Base-by-base conservation (phyloP, 805 yeast species). In the Metschnikowia anglica region DNA sequence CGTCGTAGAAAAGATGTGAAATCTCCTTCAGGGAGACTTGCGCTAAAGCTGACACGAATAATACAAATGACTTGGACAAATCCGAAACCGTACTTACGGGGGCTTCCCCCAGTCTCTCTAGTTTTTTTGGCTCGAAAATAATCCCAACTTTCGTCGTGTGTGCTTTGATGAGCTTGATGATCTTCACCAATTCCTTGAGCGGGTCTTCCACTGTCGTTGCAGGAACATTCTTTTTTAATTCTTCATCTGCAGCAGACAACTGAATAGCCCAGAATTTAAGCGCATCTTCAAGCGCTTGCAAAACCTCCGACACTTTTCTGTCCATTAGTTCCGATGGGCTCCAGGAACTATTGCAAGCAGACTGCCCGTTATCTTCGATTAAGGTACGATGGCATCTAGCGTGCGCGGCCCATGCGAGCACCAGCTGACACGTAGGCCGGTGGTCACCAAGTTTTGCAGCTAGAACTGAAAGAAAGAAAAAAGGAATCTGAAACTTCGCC, bases 101-200 rank as follows among this genome's bases (percentile, higher is more conserved):
- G 1, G 84, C 79, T 37, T 66, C 68, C 0, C 62, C 56, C 17
- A 70, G 63, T 16, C 56, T 58, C 18, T 39, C 39, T 19, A 69
- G 46, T 32, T 77, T 72, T 1, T 81, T 80, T 2, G 86, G 81
- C 53, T 79, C 80, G 66, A 80, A 84, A 0, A 83, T 76, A 20
- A 84, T 73, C 1, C 89, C 90, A 5, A 86, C 67, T 58, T 87
- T 87, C 2, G 96, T 88, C 2, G 83, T 72, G 58, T 86, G 89
- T 1, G 96, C 89, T 59, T 74, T 81, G 7, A 83, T 68, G 29
- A 88, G 65, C 44, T 76, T 71, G 15, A 79, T 59, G 5, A 85
- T 55, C 57, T 88, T 88, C 4, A 56, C 60, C 12, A 86, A 54
- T 53, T 88, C 95, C 5, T 63, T 66, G 7, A 79, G 51, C 3